A percentile compares a stretch with the other conserved stretches of the same genome.
phyloP scores from a whole-genome alignment of 2,329 filamentous ascomycete genomes.

The Clarireedia hainanense region DNA sequence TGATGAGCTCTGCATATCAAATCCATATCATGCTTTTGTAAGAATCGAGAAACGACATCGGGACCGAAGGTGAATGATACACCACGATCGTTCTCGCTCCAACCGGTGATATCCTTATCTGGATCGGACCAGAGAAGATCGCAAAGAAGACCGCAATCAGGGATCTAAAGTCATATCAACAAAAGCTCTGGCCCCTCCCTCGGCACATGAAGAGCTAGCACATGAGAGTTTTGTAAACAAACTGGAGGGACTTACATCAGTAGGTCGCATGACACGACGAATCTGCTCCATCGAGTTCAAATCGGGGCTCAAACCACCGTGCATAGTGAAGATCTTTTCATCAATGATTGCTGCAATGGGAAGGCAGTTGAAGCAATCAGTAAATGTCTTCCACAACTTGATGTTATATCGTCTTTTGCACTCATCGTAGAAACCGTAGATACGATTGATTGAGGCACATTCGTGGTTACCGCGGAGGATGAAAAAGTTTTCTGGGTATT shows the following conservation, averaged over 20 bases:
- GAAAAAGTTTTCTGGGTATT: conserved; percentile 99
- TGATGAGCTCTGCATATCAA: conserved; percentile 98
- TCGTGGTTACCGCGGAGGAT: conserved; percentile 98
- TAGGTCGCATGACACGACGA: conserved; percentile 95
- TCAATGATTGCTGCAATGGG: conserved; percentile 98
- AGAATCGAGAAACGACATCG: conserved; percentile 92
- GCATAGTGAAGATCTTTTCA: conserved; percentile 99
- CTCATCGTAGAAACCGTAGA: conserved; percentile 99
- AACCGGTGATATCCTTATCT: conserved; percentile 98
- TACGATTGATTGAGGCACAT: conserved; percentile 96
- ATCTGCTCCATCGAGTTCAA: conserved; percentile 99
- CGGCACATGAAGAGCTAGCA: conserved; percentile 23
- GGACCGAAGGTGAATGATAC: conserved; percentile 98
- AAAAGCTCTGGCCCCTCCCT: conserved; percentile 27
- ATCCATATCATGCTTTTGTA: conserved; percentile 99
- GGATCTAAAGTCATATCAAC: conserved; percentile 58
- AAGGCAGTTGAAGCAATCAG: conserved; percentile 98
- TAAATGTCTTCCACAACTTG: conserved; percentile 99
- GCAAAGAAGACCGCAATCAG: conserved; percentile 93
- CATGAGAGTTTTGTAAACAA: conserved; percentile 15
- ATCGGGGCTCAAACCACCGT: conserved; percentile 93
- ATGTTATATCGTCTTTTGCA: conserved; percentile 99
- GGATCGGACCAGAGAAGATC: conserved; percentile 98
- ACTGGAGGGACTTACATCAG: conserved; percentile 66
- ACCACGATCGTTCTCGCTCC: conserved; percentile 98